Percentiles rank a stretch among this genome's conserved stretches.
phyloP scores from a whole-genome alignment of 2,329 filamentous ascomycete species.

The Xylaria sp. region DNA sequence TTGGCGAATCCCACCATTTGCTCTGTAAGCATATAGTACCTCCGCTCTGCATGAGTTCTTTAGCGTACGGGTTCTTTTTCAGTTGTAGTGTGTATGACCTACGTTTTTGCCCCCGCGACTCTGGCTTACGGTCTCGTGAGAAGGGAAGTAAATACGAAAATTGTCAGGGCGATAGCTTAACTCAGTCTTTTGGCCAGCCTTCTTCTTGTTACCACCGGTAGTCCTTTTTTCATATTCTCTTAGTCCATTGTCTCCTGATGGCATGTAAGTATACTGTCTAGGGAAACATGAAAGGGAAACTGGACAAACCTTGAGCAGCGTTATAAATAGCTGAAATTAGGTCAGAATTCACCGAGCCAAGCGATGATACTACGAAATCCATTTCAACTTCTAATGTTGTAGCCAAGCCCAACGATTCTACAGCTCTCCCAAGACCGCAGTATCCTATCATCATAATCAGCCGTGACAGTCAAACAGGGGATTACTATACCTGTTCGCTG shows the following conservation, averaged over 20 bases:
- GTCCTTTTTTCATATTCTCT: constrained; percentile 58
- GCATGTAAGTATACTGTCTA: constrained; percentile 21
- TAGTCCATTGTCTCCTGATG: constrained; percentile 56
- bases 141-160: constrained; percentile 85
- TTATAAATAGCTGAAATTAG: constrained; percentile 70
- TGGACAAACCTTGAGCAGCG: constrained; percentile 63
- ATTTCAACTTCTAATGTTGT: constrained; percentile 69
- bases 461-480: constrained; percentile 6
- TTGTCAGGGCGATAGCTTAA: constrained; percentile 54
- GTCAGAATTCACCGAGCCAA: constrained; percentile 78
- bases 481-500: constrained; percentile 57
- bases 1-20: constrained; percentile 75
- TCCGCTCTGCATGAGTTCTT: constrained; percentile 62
- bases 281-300: constrained; percentile 2
- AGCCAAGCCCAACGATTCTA: constrained; percentile 71
- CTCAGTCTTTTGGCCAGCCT: constrained; percentile 42
- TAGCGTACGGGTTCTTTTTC: constrained; percentile 13
- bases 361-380: constrained; percentile 83
- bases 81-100: constrained; percentile 46
- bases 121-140: constrained; percentile 71
- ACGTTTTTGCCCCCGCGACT: constrained; percentile 73
- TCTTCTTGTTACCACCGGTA: constrained; percentile 49
- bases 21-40: constrained; percentile 85
- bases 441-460: constrained; percentile 66
- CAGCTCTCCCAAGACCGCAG: constrained; percentile 75